Evolutionary conservation across 2,329 filamentous ascomycete genomes (phyloP).

Genomic region (Madurella mycetomatis): DNA sequence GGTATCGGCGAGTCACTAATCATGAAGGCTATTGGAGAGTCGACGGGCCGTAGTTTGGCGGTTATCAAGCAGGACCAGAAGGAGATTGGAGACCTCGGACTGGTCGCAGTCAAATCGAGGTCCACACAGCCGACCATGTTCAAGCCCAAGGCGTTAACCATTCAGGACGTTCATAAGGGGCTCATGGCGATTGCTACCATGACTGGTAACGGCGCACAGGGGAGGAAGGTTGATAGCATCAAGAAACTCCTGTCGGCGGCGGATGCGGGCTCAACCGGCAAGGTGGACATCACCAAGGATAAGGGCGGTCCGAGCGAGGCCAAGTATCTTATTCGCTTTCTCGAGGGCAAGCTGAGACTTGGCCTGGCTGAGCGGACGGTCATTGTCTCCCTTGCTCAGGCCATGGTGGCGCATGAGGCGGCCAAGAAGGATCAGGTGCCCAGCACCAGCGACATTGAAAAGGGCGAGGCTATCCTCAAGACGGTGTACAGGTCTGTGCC

Average conservation of each 20-base stretch:
- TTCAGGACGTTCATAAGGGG: conserved; percentile 81
- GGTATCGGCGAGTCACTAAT: conserved; percentile 98
- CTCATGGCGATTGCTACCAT: conserved; percentile 84
- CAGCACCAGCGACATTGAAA: conserved; percentile 69
- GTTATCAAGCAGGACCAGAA: conserved; percentile 95
- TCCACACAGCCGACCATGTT: conserved; percentile 98
- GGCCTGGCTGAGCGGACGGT: conserved; percentile 91
- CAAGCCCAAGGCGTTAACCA: conserved; percentile 86
- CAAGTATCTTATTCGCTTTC: conserved; percentile 86
- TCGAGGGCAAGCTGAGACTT: conserved; percentile 90
- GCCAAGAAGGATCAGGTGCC: conserved; percentile 65
- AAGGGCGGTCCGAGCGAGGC: conserved; percentile 93
- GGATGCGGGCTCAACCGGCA: conserved; percentile 65
- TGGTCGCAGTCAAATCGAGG: conserved; percentile 93
- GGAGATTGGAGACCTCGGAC: conserved; percentile 89
- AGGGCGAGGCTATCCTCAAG: conserved; percentile 83
- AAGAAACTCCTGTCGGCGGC: conserved; percentile 94
- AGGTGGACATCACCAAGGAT: conserved; percentile 85
- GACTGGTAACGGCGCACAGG: conserved; percentile 81
- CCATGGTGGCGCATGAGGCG: conserved; percentile 78
- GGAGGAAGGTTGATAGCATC: conserved; percentile 87
- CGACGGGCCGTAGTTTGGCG: conserved; percentile 78
- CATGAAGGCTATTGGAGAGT: conserved; percentile 97
- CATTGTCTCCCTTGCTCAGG: conserved; percentile 83
- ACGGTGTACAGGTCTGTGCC: conserved; percentile 71